phyloP scores from a whole-genome alignment of 768 basidiomycete species.

The Boletus patriciae region DNA sequence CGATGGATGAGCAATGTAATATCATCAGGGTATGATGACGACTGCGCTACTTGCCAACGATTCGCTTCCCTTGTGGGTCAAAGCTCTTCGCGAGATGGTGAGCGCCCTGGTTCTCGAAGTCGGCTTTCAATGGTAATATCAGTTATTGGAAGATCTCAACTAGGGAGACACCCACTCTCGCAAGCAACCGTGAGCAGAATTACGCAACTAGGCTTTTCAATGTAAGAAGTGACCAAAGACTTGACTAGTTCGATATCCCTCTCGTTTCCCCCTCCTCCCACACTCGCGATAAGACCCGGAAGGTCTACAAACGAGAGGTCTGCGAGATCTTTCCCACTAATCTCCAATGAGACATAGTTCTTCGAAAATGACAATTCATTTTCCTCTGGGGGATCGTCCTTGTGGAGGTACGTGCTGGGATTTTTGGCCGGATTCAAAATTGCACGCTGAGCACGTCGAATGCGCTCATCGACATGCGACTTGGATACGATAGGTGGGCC shows the following conservation, averaged over 20 bases:
- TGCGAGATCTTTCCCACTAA: not conserved
- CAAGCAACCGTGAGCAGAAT: slow-evolving; percentile 3
- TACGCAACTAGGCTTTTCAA: slow-evolving; percentile 1
- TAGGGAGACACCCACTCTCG: not conserved
- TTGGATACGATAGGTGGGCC: not conserved
- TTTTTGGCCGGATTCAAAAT: slow-evolving; percentile 1
- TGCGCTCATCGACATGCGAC: not conserved
- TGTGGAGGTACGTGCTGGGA: not conserved
- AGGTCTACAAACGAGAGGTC: slow-evolving; percentile 6
- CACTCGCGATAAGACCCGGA: slow-evolving; percentile 1
- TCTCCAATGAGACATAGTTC: slow-evolving; percentile 3
- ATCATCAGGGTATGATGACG: not conserved
- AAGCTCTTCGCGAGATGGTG: slow-evolving; percentile 1
- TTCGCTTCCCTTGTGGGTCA: not conserved
- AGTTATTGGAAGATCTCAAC: not conserved
- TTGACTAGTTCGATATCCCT: not conserved
- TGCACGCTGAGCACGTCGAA: not conserved
- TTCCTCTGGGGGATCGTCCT: not conserved
- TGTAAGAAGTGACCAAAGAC: slow-evolving; percentile 1
- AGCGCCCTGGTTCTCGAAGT: slow-evolving; percentile 7
- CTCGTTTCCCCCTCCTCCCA: not conserved
- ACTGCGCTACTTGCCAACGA: not conserved
- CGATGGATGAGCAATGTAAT: not conserved
- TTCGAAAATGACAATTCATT: slow-evolving; percentile 1
- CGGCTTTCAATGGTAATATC: not conserved